These are phyloP conservation scores for Candida coleopterorum DNA, from an alignment of 805 yeast genomes.

Conservation along the genomic window DNA sequence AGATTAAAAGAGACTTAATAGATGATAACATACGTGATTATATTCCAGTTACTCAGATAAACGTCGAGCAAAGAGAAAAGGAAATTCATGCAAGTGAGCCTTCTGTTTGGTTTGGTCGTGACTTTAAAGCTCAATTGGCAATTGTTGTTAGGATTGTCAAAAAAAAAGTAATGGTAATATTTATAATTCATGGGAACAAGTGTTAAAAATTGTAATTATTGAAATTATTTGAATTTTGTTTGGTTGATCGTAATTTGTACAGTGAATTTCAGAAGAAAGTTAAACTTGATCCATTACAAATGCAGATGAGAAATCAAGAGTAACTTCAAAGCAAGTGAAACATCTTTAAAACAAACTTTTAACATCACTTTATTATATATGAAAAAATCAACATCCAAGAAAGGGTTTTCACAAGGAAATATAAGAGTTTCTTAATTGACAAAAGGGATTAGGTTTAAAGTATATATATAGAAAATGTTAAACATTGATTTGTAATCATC, in stretches of 20 bases:
- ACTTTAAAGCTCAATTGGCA: slow-evolving; percentile 88
- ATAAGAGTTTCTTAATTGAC: too few relatives aligned
- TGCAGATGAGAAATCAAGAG: too few relatives aligned
- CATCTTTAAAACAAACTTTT: too few relatives aligned
- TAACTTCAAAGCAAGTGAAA: too few relatives aligned
- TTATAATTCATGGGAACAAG: slow-evolving; percentile 54
- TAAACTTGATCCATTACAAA: slow-evolving; percentile 49
- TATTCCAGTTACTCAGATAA: slow-evolving; percentile 43
- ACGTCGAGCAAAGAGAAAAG: slow-evolving; percentile 49
- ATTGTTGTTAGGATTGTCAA: slow-evolving; percentile 74
- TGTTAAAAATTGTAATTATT: slow-evolving; percentile 58
- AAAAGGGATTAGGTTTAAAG: too few relatives aligned
- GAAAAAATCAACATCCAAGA: too few relatives aligned
- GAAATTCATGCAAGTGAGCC: slow-evolving; percentile 73
- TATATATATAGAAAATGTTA: too few relatives aligned
- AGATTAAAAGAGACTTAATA: slow-evolving; percentile 16
- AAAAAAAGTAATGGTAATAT: slow-evolving; percentile 51
- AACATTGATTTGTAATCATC: too few relatives aligned
- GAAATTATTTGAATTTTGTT: slow-evolving; percentile 65
- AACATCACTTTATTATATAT: too few relatives aligned
- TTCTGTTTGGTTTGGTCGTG: slow-evolving; percentile 81
- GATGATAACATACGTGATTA: slow-evolving; percentile 32
- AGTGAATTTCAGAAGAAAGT: slow-evolving; percentile 58
- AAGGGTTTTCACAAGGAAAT: too few relatives aligned
- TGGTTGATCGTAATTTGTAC: slow-evolving; percentile 59